Conservation (phyloP, 148 eudicot genomes). For the Rhododendron kiyosumense region DNA sequence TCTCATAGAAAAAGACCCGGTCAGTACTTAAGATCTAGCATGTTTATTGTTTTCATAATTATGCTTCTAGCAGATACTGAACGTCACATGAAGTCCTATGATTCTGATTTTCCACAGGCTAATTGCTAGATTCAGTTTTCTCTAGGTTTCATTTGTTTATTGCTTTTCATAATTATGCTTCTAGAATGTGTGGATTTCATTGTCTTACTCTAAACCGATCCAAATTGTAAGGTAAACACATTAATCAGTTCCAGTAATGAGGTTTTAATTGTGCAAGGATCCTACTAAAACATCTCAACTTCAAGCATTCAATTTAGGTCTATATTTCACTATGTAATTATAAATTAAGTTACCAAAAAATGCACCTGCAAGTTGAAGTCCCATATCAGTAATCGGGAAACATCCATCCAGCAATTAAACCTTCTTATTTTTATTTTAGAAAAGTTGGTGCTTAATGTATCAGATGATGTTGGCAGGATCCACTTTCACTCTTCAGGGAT, state of each 20-base stretch:
- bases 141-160: not conserved
- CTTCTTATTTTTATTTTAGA: not conserved
- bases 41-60: not conserved
- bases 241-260: not conserved
- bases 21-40: conserved; percentile 28
- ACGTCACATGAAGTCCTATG: not conserved
- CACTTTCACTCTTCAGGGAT: not conserved
- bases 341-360: not conserved
- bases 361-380: not conserved
- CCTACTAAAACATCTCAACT: not conserved
- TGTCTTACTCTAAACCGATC: not conserved
- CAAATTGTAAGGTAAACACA: not conserved
- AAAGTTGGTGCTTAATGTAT: not conserved
- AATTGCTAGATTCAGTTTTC: not conserved
- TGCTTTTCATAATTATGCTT: too few relatives aligned
- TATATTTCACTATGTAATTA: not conserved
- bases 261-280: not conserved
- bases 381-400: not conserved
- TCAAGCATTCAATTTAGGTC: not conserved
- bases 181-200: not conserved
- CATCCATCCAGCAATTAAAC: not conserved
- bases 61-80: not conserved
- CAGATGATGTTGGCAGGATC: conserved; percentile 1
- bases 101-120: not conserved
- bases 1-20: conserved; percentile 97